Base-by-base conservation (phyloP, 2,329 filamentous ascomycete genomes). In the Leptographium flavum region DNA sequence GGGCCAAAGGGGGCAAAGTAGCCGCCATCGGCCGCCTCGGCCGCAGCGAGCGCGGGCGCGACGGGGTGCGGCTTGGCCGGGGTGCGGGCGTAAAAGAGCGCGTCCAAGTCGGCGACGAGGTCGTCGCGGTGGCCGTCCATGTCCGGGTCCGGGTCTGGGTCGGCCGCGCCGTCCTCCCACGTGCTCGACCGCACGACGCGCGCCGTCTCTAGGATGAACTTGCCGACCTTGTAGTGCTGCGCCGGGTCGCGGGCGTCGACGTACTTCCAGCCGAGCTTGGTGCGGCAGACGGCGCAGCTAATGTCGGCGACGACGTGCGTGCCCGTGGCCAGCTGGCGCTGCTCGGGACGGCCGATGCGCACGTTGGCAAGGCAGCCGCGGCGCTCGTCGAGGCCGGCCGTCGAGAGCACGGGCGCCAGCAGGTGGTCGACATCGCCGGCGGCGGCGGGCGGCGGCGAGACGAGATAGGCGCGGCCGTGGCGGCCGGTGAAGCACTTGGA, bases 191-290 rank as follows among this genome's bases (percentile, higher is more conserved):
- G 63, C 22, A 73, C 65, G 15, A 79, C 71, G 44, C 74, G 63
- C 56, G 72, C 69, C 33, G 71, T 74, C 62, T 83, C 79, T 33
- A 83, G 58, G 27, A 82, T 81, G 56, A 74, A 82, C 58, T 81
- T 82, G 52, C 77, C 77, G 42, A 81, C 67, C 60, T 83, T 83
- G 65, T 83, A 83, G 56, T 68, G 70, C 57, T 82, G 79, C 39
- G 65, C 60, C 45, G 63, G 55, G 52, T 81, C 73, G 48, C 68
- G 69, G 2, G 78, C 77, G 56, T 79, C 73, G 37, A 81, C 67
- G 54, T 83, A 83, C 58, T 81, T 81, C 79, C 79, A 83, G 17
- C 79, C 79, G 9, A 83, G 56, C 53, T 73, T 73, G 43, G 63
- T 64, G 23, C 63, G 61, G 58, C 79, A 83, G 23, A 70, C 62